Evolutionary conservation across 2,329 filamentous ascomycete species (phyloP), one percentile per base, ranked within the genome.

Genomic region (Curvularia sp.): DNA sequence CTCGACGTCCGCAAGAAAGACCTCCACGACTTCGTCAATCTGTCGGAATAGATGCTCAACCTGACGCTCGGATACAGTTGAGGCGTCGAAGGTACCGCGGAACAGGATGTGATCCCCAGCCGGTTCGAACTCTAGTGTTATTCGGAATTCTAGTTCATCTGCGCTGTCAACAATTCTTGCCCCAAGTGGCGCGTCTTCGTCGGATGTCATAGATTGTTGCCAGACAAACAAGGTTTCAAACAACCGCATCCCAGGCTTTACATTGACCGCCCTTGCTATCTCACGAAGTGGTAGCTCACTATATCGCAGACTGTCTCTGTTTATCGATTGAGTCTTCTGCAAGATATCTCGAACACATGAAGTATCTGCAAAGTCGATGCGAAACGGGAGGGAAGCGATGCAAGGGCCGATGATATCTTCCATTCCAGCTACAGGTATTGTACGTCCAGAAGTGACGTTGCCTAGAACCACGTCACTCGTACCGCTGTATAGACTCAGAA

Each of bases 161-260:
- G 83, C 75, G 52, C 89, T 87, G 26, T 84, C 82, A 0, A 85
- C 72, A 54, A 92, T 81, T 9, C 69, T 75, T 0, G 94, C 79
- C 62, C 68, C 66, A 67, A 78, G 70, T 3, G 70, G 62, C 18
- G 60, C 46, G 12, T 51, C 47, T n/a, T 71, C 63, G 2, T 64
- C 61, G 15, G 75, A 74, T 1, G 75, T 63, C 18, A 89, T 79
- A 0, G 88, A 90, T 70, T 96, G 89, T 67, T 97, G 93, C 82
- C 93, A 97, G 0, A 93, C 88, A 67, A 96, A 89, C 0, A 97
- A 79, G 0, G 88, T 84, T 65, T 96, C 91, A 65, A 94, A 97
- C 0, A 96, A 76, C 1, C 78, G 77, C 39, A 86, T 82, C 0
- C 83, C 80, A 0, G 86, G 81, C 28, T 82, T 77, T 0, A 89